Evolutionary conservation across 1,284 basidiomycete genomes (phyloP).

Genomic region (Pterula multifida): DNA sequence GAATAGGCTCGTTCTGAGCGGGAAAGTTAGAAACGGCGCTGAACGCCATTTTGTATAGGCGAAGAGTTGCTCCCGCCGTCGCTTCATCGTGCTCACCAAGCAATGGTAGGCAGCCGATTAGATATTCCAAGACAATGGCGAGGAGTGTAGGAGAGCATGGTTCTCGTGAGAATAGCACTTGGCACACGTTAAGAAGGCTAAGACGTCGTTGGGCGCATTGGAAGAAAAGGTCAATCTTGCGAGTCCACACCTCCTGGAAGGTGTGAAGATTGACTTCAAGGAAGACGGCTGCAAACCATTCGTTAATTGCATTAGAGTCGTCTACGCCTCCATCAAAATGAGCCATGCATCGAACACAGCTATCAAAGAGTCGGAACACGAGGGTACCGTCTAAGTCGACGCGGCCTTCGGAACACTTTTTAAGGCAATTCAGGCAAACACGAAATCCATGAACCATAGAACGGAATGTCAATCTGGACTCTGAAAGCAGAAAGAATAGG

Average conservation of each 20-base stretch:
- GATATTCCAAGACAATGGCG: constrained; percentile 82
- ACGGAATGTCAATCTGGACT: constrained; percentile 79
- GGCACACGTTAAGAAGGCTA: constrained; percentile 77
- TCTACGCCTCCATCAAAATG: constrained; percentile 73
- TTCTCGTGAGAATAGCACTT: constrained; percentile 80
- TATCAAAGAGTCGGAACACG: constrained; percentile 81
- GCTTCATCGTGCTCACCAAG: constrained; percentile 83
- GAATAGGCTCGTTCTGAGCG: constrained; percentile 76
- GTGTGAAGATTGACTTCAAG: constrained; percentile 80
- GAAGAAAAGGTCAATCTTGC: constrained; percentile 84
- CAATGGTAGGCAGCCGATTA: constrained; percentile 74
- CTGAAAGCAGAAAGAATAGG: constrained; percentile 24
- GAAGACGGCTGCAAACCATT: constrained; percentile 74
- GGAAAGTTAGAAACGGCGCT: constrained; percentile 78
- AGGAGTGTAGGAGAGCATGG: constrained; percentile 83
- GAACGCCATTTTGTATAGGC: constrained; percentile 96
- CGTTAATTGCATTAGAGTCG: constrained; percentile 82
- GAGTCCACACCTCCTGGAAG: constrained; percentile 92
- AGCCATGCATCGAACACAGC: constrained; percentile 76
- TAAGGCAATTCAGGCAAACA: constrained; percentile 68
- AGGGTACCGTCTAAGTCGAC: constrained; percentile 35
- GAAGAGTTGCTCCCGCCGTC: constrained; percentile 71
- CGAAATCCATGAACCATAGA: constrained; percentile 89
- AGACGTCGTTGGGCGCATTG: constrained; percentile 68
- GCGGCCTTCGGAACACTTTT: constrained; percentile 35